These are phyloP conservation scores for Dictyostelium discoideum DNA, from an alignment of 78 protist genomes.

Conservation along the genomic window DNA sequence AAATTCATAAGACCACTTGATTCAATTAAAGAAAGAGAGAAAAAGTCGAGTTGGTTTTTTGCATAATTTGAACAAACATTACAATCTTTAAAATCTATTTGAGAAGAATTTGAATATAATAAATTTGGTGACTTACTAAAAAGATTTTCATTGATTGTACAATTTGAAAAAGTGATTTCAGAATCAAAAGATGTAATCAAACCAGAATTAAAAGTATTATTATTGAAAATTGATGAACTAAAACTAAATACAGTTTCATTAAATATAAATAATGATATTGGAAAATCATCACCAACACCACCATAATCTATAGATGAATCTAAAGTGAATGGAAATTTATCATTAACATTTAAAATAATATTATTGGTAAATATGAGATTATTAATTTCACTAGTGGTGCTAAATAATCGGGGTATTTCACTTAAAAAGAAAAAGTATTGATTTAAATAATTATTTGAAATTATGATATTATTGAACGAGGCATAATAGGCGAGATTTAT, in stretches of 20 bases:
- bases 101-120: background rate
- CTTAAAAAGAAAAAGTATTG: background rate
- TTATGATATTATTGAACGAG: background rate
- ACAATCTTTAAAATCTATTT: background rate
- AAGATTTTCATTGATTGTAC: background rate
- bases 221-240: background rate
- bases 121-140: background rate
- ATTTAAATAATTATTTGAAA: background rate
- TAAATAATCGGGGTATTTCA: background rate
- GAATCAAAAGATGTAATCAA: background rate
- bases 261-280: background rate
- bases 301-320: background rate
- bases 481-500: background rate
- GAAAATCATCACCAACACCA: background rate
- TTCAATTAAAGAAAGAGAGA: background rate
- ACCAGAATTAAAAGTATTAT: background rate
- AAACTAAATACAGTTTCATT: background rate
- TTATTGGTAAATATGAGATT: background rate
- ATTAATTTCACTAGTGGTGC: background rate
- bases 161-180: background rate
- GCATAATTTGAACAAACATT: background rate
- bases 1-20: background rate
- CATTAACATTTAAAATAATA: background rate
- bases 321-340: background rate
- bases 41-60: background rate